Conservation (phyloP, 257 asterid genomes). For the Solanum chmielewskii region DNA sequence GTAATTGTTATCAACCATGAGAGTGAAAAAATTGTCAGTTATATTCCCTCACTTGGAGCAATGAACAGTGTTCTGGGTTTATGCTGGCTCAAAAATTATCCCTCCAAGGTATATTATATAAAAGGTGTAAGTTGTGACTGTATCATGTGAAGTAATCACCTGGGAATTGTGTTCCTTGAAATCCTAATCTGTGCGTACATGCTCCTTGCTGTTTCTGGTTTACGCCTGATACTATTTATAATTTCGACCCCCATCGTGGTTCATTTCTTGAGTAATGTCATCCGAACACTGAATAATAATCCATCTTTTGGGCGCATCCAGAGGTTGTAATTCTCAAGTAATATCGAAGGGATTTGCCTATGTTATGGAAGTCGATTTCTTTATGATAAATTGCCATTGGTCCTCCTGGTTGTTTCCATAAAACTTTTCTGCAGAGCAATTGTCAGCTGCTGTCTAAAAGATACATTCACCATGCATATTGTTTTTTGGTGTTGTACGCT, state of each 20-base stretch:
- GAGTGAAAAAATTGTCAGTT: slow-evolving; percentile 57
- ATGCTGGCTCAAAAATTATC: slow-evolving; percentile 80
- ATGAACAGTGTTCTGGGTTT: slow-evolving; percentile 82
- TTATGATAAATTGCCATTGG: neutral
- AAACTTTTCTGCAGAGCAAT: neutral
- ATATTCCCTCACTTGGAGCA: slow-evolving; percentile 80
- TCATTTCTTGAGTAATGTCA: neutral
- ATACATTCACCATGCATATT: neutral
- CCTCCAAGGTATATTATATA: slow-evolving; percentile 55
- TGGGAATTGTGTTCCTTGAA: neutral
- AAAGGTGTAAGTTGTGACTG: neutral
- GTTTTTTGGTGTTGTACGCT: neutral
- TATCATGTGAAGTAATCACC: neutral
- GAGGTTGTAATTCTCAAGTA: neutral
- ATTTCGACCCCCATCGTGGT: neutral
- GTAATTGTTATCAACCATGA: slow-evolving; percentile 79
- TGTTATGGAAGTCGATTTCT: neutral
- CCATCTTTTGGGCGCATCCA: neutral
- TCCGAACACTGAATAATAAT: neutral
- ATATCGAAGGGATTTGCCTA: neutral
- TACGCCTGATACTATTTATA: neutral
- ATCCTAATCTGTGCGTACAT: neutral
- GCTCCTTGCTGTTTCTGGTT: neutral
- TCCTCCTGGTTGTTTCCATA: neutral
- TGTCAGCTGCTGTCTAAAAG: neutral